These are phyloP conservation scores for Miamiensis avidus DNA, from an alignment of 169 alveolate genomes.

Conservation along the genomic window DNA sequence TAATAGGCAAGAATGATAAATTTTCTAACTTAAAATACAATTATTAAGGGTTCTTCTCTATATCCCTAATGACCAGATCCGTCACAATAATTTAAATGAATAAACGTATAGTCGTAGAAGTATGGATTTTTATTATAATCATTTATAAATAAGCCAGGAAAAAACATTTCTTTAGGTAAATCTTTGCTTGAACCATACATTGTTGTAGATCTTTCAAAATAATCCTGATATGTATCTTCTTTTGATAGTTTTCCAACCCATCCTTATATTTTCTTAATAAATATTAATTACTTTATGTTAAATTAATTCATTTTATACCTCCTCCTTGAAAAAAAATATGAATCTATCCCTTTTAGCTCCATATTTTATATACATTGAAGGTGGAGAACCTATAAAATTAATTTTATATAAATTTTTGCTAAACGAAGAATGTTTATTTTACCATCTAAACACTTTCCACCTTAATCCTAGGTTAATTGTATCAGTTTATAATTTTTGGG, in stretches of 20 bases:
- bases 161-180: no score
- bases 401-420: no score
- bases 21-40: background rate
- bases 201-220: background rate
- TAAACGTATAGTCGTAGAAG: background rate
- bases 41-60: background rate
- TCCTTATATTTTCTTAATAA: background rate
- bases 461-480: background rate
- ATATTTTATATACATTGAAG: background rate
- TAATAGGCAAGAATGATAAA: background rate
- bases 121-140: background rate
- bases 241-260: background rate
- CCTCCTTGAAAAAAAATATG: background rate
- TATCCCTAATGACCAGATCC: background rate
- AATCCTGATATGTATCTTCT: background rate
- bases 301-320: background rate
- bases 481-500: background rate
- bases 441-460: background rate
- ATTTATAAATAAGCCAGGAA: background rate
- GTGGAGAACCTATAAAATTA: background rate
- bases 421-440: no score
- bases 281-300: no score
- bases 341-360: background rate
- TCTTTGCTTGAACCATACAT: background rate
- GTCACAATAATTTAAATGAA: background rate